Evolutionary conservation across 1,284 basidiomycete species (phyloP), one percentile per base, ranked within the genome.

Genomic region (Leccinum griseonigrum): DNA sequence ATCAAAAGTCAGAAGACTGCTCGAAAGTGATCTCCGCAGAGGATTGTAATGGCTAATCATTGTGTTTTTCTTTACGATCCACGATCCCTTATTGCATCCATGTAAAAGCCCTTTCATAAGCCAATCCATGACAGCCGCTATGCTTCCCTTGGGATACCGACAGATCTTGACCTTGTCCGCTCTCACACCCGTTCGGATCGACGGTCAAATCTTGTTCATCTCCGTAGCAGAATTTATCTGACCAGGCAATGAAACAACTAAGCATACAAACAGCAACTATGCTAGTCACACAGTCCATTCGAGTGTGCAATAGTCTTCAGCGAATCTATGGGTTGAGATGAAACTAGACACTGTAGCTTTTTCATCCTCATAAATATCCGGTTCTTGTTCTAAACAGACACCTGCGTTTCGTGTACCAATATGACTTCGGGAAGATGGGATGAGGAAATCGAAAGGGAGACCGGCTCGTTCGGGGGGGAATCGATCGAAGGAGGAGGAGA

Each of bases 401-500:
- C 62, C 8, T 64, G 66, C 38, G 62, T 61, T 60, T 65, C 67
- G 22, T 57, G 60, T n/a, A 60, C 31, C n/a, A 60, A 54, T 56
- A 62, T 63, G n/a, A 55, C 28, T 18, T 46, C 58, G 1, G 56
- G 51, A 28, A 51, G 51, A 36, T 60, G 59, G 2, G 60, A 36
- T 14, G 58, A 56, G 3, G 62, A 38, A 50, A 64, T 64, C 54
- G 56, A 28, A 57, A 76, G 63, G 14, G 57, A 51, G 10, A 57
- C 46, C 8, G 54, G 63, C 28, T 68, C 63, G 8, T 62, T 64
- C 26, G 84, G 83, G 2, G 90, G 90, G 14, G 88, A 91, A 75
- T 90, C 89, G 57, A 85, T 70, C 14, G 90, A 92, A 10, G 83
- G 81, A 50, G 91, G 91, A 0, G 90, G 90, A 0, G 90, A 91